These are phyloP conservation scores for Gentiana dahurica DNA, from an alignment of 257 asterid genomes.

Conservation along the genomic window DNA sequence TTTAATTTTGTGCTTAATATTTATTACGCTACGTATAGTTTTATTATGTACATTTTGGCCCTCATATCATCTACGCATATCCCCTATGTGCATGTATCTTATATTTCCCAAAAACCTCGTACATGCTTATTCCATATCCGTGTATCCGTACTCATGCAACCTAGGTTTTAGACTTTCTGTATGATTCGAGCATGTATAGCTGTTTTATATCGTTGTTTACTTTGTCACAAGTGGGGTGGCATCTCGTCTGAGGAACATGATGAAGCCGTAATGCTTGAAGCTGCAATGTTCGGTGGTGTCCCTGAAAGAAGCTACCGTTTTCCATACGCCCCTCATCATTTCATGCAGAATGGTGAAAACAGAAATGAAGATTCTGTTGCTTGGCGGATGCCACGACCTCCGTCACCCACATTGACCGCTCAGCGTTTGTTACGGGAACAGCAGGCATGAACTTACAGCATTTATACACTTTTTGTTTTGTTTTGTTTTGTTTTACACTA, in stretches of 20 bases:
- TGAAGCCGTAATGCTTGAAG: constrained; percentile 99
- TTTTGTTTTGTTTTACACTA: constrained; percentile 6
- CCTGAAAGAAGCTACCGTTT: constrained; percentile 63
- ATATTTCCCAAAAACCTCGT: too few relatives aligned
- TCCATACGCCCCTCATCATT: constrained; percentile 55
- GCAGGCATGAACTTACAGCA: constrained; percentile 49
- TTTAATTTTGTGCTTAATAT: too few relatives aligned
- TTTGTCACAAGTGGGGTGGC: constrained; percentile 75
- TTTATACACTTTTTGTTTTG: constrained; percentile 7
- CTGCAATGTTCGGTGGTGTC: constrained; percentile 96
- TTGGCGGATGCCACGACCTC: constrained; percentile 56
- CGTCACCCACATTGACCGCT: constrained; percentile 92
- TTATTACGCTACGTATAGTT: too few relatives aligned
- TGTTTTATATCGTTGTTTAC: too few relatives aligned
- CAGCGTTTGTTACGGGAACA: constrained; percentile 92
- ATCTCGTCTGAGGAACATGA: constrained; percentile 95
- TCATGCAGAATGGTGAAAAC: constrained; percentile 51
- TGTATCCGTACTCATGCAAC: too few relatives aligned
- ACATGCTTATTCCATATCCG: too few relatives aligned
- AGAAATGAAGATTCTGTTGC: constrained; percentile 36
- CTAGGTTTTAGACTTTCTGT: too few relatives aligned
- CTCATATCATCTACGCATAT: too few relatives aligned
- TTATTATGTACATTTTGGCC: too few relatives aligned
- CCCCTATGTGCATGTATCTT: too few relatives aligned
- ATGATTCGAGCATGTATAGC: too few relatives aligned